Percentiles rank a stretch among this genome's conserved stretches.
Conservation (phyloP, 169 alveolate species). For the Pseudocohnilembus persalinus region DNA sequence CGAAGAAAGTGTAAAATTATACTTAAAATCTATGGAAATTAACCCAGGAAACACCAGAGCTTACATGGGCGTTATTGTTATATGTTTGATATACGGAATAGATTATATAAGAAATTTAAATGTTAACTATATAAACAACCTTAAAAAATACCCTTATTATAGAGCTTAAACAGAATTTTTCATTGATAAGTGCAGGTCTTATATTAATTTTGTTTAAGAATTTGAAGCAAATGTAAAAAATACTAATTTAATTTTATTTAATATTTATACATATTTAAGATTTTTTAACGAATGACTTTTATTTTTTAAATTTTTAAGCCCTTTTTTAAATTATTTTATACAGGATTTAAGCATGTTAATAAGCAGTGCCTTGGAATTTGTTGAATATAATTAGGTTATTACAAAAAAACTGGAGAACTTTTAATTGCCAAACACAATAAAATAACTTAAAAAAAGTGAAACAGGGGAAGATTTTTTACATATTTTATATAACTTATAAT, state of each 20-base stretch:
- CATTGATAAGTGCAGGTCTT: not conserved
- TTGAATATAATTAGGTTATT: not conserved
- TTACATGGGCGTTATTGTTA: not conserved
- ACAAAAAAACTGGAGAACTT: not conserved
- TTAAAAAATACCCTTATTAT: not conserved
- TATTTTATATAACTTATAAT: no score
- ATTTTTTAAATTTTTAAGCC: not conserved
- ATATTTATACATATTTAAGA: no score
- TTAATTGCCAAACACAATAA: not conserved
- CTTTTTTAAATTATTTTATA: no score
- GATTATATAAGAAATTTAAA: not conserved
- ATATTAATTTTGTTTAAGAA: not conserved
- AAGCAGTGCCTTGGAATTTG: not conserved
- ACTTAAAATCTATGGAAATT: not conserved
- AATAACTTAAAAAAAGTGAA: not conserved
- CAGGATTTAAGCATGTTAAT: not conserved
- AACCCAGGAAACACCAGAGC: not conserved
- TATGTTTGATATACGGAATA: not conserved
- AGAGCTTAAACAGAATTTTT: not conserved
- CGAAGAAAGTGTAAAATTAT: not conserved
- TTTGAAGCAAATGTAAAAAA: not conserved
- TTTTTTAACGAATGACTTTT: no score
- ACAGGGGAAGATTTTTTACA: no score
- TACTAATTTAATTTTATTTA: no score
- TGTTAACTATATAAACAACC: not conserved